Evolutionary conservation across 2,329 filamentous ascomycete genomes (phyloP).

Genomic region (Juglanconis juglandina): DNA sequence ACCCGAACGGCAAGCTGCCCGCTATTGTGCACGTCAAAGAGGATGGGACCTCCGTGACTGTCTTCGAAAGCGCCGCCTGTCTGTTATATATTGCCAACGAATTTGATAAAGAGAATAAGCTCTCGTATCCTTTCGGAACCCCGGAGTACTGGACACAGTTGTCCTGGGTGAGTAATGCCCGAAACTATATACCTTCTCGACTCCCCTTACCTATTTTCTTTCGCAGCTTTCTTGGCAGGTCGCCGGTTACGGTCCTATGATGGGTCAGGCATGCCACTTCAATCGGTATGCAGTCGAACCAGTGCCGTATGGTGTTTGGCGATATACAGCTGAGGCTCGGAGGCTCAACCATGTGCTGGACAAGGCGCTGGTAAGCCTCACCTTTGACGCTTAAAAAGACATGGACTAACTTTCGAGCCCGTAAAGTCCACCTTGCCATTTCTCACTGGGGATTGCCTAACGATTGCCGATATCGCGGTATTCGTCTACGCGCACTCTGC

Average conservation of each 20-base stretch:
- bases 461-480: slow-evolving; percentile 23
- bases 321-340: slow-evolving; percentile 20
- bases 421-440: slow-evolving; percentile 18
- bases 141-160: slow-evolving; percentile 23
- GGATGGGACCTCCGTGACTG: slow-evolving; percentile 21
- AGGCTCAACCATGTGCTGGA: slow-evolving; percentile 22
- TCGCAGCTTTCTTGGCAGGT: slow-evolving; percentile 24
- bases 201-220: neutral
- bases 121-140: slow-evolving; percentile 22
- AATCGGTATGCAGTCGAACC: slow-evolving; percentile 21
- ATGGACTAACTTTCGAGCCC: neutral
- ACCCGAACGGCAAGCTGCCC: slow-evolving; percentile 24
- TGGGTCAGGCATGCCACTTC: slow-evolving; percentile 22
- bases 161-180: slow-evolving; percentile 19
- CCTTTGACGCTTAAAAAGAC: neutral
- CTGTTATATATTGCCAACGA: slow-evolving; percentile 23
- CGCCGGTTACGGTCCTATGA: slow-evolving; percentile 21
- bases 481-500: slow-evolving; percentile 23
- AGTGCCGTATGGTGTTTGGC: slow-evolving; percentile 20
- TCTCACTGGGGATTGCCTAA: slow-evolving; percentile 21
- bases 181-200: no score
- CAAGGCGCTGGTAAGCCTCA: slow-evolving; percentile 20
- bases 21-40: slow-evolving; percentile 25
- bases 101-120: slow-evolving; percentile 24
- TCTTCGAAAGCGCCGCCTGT: slow-evolving; percentile 26